Evolutionary conservation across 2,329 filamentous ascomycete species (phyloP).

Genomic region (Botrytis fabae): DNA sequence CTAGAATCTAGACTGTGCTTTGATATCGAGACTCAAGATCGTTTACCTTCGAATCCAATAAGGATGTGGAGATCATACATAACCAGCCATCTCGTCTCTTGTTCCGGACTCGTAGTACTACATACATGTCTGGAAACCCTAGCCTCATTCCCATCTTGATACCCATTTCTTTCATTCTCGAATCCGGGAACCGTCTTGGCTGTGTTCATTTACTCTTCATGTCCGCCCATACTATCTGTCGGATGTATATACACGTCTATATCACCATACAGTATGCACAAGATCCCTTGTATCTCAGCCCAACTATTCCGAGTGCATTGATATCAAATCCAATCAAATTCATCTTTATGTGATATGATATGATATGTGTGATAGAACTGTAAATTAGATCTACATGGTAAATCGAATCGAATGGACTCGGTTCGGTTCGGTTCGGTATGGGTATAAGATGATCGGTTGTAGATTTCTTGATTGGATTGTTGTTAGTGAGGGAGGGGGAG

Average conservation of each 20-base stretch:
- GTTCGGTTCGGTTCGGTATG: no score
- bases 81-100: neutral
- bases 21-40: neutral
- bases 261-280: fast-evolving
- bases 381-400: no score
- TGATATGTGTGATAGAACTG: no score
- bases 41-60: neutral
- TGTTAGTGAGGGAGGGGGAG: no score
- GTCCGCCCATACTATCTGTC: neutral
- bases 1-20: neutral
- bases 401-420: no score
- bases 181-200: neutral
- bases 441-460: no score
- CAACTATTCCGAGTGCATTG: no score
- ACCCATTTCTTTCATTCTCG: neutral
- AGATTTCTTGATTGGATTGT: no score
- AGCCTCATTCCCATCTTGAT: neutral
- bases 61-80: neutral
- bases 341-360: neutral
- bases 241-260: neutral
- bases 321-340: no score
- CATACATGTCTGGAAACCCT: neutral
- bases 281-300: neutral
- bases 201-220: neutral
- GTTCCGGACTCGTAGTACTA: neutral